Base-by-base conservation (phyloP, 176 grass and related monocot genomes). In the Musa itinerans region DNA sequence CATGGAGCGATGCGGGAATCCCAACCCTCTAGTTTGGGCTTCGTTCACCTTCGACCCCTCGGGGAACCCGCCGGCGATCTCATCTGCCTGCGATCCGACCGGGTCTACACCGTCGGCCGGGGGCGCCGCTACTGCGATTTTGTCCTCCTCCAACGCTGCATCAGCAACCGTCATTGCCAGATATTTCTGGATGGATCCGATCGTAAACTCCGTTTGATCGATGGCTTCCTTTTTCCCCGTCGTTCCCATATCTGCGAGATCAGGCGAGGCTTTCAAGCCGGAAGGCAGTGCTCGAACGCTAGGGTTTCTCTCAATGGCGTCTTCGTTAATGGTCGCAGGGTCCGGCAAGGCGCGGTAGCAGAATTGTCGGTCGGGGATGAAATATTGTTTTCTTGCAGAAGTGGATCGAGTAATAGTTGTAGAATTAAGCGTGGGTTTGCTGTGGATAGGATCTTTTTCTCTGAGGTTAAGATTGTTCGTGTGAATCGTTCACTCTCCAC, bases 381-480 rank as follows among this genome's bases (percentile, higher is more conserved):
- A 77, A 79, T 89, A 11, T 84, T 81, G 15, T 13, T 87, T 64
- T 16, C 55, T 24, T 76, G 74, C 19, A 13, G 26, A 50, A 80
- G 21, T 68, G 34, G 34, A 64, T 29, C 9, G 29, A 17, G 48
- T 23, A 20, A 50, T 54, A 19, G 51, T 2, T 74, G 79, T 10
- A 78, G 83, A 52, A 50, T 29, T 65, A 86, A 75, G 55, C 83
- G 79, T 63, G 85, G 76, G 14, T 87, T 96, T 79, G 24, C 83
- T 27, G 87, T 86, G 10, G 92, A 96, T 72, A 87, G 77, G 63
- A 80, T 96, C 71, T 69, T 88, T 62, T 81, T 86, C 11, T 84
- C 78, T 14, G 79, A 73, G 79, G 43, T 1, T n/a, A 21, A 26
- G 43, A 10, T 63, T 20, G 55, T 5, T 54, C 19, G 26, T 19